A percentile compares a stretch with the other conserved stretches of the same genome.
Conservation (phyloP, 495 filamentous ascomycete genomes). For the Penicillium turbatum region DNA sequence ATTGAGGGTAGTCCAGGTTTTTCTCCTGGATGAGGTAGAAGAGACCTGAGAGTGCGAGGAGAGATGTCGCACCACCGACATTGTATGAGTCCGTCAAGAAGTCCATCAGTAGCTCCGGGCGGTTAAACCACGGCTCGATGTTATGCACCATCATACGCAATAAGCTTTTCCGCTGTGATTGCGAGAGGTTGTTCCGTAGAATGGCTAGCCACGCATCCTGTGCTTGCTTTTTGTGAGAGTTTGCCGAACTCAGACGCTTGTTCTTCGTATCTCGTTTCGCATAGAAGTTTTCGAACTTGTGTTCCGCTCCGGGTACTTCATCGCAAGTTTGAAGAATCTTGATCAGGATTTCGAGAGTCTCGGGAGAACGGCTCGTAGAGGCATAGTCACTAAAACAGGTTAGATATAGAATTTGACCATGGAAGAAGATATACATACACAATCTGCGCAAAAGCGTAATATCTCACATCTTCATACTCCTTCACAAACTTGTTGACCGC, state of each 20-base stretch:
- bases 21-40: constrained; percentile 91
- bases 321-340: constrained; percentile 63
- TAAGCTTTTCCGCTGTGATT: constrained; percentile 71
- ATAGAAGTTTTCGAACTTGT: constrained; percentile 66
- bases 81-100: constrained; percentile 93
- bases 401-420: constrained; percentile 25
- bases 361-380: constrained; percentile 26
- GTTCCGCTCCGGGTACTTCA: constrained; percentile 53
- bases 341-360: constrained; percentile 52
- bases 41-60: constrained; percentile 86
- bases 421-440: constrained; percentile 48
- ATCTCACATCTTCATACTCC: constrained; percentile 79
- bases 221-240: constrained; percentile 50
- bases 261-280: constrained; percentile 62
- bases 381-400: constrained; percentile 31
- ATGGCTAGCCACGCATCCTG: constrained; percentile 83
- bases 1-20: constrained; percentile 93
- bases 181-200: constrained; percentile 58
- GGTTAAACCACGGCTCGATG: constrained; percentile 83
- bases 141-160: constrained; percentile 66
- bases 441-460: constrained; percentile 67
- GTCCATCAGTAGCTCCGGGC: constrained; percentile 90
- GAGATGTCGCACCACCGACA: constrained; percentile 74
- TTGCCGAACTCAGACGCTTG: constrained; percentile 38
- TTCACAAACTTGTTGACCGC: constrained; percentile 75